Evolutionary conservation across 345 rosid genomes (phyloP).

Genomic region (Eucalyptus regnans): DNA sequence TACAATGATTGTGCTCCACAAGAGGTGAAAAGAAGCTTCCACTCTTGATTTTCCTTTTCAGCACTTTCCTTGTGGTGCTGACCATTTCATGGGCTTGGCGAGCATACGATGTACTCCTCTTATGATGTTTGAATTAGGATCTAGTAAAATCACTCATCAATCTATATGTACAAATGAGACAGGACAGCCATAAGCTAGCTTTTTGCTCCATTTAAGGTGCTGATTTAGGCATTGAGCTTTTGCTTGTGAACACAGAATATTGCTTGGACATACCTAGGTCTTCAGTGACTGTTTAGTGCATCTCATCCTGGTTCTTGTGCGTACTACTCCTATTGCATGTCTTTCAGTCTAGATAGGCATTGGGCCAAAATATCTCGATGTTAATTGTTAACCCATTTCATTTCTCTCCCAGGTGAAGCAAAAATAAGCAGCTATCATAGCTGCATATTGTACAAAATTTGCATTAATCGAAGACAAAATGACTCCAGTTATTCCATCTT

Average conservation of each 20-base stretch:
- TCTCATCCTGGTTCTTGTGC: background rate
- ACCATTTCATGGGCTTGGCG: background rate
- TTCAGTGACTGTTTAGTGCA: background rate
- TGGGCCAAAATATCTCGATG: background rate
- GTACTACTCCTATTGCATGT: background rate
- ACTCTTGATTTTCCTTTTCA: background rate
- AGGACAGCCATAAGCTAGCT: background rate
- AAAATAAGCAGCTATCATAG: background rate
- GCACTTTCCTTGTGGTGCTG: background rate
- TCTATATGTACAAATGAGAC: background rate
- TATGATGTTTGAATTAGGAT: background rate
- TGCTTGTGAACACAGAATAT: background rate
- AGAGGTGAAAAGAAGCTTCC: background rate
- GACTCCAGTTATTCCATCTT: constrained; percentile 54
- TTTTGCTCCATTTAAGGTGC: background rate
- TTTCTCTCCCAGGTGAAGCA: background rate
- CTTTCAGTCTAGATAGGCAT: background rate
- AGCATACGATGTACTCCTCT: background rate
- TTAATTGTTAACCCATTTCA: background rate
- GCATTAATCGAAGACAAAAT: constrained; percentile 22
- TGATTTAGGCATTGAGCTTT: background rate
- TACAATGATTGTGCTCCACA: background rate
- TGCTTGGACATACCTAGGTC: background rate
- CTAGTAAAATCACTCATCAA: background rate
- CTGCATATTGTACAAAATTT: constrained; percentile 8